Percentiles rank a stretch among this genome's conserved stretches.
phyloP scores from a whole-genome alignment of 164 flowering plant genomes.

The Kalanchoe fedtschenkoi region DNA sequence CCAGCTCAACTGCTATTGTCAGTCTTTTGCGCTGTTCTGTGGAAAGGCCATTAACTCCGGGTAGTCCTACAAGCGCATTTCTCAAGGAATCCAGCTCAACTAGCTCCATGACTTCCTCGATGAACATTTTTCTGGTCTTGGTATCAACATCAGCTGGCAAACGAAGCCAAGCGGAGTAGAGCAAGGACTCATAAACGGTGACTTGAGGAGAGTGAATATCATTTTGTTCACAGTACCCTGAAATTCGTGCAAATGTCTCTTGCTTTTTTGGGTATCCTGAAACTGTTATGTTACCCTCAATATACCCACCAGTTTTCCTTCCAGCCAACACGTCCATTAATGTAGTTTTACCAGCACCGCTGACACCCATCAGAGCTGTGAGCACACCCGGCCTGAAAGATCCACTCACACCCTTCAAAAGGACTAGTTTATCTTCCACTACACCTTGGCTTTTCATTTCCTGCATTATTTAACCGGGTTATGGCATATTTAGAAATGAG shows the following conservation, averaged over 20 bases:
- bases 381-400: slow-evolving; percentile 66
- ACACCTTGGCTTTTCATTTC: slow-evolving; percentile 55
- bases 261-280: slow-evolving; percentile 57
- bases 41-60: slow-evolving; percentile 49
- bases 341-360: slow-evolving; percentile 72
- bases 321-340: slow-evolving; percentile 63
- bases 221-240: slow-evolving; percentile 53
- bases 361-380: slow-evolving; percentile 67
- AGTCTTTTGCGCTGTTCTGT: slow-evolving; percentile 56
- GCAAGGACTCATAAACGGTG: slow-evolving; percentile 47
- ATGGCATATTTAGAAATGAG: background rate
- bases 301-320: slow-evolving; percentile 55
- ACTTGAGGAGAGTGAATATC: slow-evolving; percentile 58
- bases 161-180: slow-evolving; percentile 56
- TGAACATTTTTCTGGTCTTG: slow-evolving; percentile 37
- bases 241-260: slow-evolving; percentile 51
- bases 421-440: slow-evolving; percentile 34
- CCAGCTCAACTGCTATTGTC: slow-evolving; percentile 56
- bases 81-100: slow-evolving; percentile 34
- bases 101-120: slow-evolving; percentile 51
- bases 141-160: slow-evolving; percentile 24
- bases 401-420: slow-evolving; percentile 51
- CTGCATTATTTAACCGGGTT: slow-evolving; percentile 16
- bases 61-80: slow-evolving; percentile 39
- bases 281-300: slow-evolving; percentile 36